phyloP scores from a whole-genome alignment of 1,284 basidiomycete genomes.

The Boletus mariae region DNA sequence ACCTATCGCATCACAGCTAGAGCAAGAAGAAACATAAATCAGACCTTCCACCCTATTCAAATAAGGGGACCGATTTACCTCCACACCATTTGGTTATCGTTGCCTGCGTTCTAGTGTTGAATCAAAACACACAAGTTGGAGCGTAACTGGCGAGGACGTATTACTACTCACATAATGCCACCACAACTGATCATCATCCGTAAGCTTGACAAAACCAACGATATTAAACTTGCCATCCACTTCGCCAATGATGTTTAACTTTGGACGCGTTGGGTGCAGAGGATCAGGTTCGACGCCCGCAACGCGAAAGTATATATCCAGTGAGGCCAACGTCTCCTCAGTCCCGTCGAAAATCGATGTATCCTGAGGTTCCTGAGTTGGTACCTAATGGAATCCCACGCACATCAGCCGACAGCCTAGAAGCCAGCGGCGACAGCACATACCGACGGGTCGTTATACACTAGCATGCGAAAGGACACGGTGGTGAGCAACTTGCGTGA shows the following conservation, averaged over 20 bases:
- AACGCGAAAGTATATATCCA: slow-evolving; percentile 47
- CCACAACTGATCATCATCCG: slow-evolving; percentile 51
- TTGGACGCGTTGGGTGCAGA: slow-evolving; percentile 48
- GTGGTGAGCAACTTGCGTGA: slow-evolving; percentile 7
- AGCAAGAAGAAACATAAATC: background rate
- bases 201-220: slow-evolving; percentile 54
- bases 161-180: slow-evolving; percentile 58
- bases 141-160: background rate
- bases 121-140: background rate
- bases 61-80: slow-evolving; percentile 38
- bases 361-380: slow-evolving; percentile 37
- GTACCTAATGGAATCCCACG: slow-evolving; percentile 20
- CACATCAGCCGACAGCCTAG: background rate
- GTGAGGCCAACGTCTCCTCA: slow-evolving; percentile 48
- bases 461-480: slow-evolving; percentile 29
- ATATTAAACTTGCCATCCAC: slow-evolving; percentile 45
- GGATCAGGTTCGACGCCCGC: slow-evolving; percentile 41
- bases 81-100: slow-evolving; percentile 57
- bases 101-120: slow-evolving; percentile 48
- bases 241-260: slow-evolving; percentile 52
- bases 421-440: slow-evolving; percentile 10
- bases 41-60: background rate
- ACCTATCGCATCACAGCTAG: slow-evolving; percentile 61
- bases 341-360: slow-evolving; percentile 46
- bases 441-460: slow-evolving; percentile 48